Base-by-base conservation (phyloP, 805 yeast species). In the Suhomyces sp. region DNA sequence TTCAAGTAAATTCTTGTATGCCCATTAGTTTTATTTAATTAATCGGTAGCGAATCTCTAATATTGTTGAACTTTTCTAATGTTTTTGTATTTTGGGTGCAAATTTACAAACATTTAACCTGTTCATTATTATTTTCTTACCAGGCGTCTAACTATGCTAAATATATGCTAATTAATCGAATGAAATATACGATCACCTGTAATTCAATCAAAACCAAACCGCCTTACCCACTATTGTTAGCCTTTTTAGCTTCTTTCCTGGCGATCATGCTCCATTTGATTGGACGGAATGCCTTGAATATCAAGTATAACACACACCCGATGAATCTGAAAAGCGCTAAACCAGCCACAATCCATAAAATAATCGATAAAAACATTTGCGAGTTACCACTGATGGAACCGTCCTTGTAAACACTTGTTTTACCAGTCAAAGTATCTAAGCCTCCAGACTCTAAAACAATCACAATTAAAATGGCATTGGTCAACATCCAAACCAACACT, bases 331-430 rank as follows among this genome's bases (percentile, higher is more conserved):
- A 85, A 6, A 85, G 78, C 0, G 98, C 97, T 77, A 90, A 81
- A 24, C 85, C 88, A 3, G 97, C 97, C 43, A 93, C 98, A 35
- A 92, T 72, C 97, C 98, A 93, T 58, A 93, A 75, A 44, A 93
- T 86, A 27, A 93, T 89, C 4, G 94, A 82, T 67, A 93, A 79
- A 65, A 90, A 93, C 6, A 84, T 72, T 39, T 82, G 78, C 1
- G 89, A 77, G 67, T 86, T 78, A 8, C 71, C 63, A 43, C 64
- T 59, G 54, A 71, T 61, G n/a, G 67, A 61, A 1, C 63, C 61
- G 19, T 64, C 70, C 17, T 58, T 55, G 40, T 66, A 66, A 49
- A 64, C 67, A 52, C 63, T 62, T 2, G 51, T 55, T 39, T 47
- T 67, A 58, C 62, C 61, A 9, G 78, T 72, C 31, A 76, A 69